Evolutionary conservation across 148 eudicot genomes (phyloP).

Genomic region (Amaranthus palmeri): DNA sequence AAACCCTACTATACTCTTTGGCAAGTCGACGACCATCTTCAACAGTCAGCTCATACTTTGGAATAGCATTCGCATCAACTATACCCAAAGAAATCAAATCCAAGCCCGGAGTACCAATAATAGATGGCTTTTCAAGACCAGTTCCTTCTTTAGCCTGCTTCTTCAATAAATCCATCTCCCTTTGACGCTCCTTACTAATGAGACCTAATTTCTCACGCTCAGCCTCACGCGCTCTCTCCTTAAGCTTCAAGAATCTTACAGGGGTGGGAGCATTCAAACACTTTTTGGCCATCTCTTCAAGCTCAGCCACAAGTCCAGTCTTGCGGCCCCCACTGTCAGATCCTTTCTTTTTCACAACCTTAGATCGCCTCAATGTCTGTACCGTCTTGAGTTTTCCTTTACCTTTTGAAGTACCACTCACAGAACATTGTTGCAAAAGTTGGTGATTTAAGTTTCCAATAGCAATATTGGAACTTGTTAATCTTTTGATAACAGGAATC

Average conservation of each 20-base stretch:
- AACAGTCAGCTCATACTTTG: constrained; percentile 73
- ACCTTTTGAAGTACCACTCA: constrained; percentile 90
- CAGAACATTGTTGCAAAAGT: constrained; percentile 63
- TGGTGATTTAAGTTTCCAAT: constrained; percentile 44
- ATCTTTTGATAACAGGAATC: constrained; percentile 26
- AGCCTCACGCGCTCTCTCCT: constrained; percentile 61
- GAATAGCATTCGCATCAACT: constrained; percentile 66
- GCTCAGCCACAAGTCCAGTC: constrained; percentile 29
- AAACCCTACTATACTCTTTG: constrained; percentile 79
- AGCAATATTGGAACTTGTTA: constrained; percentile 27
- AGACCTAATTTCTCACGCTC: constrained; percentile 82
- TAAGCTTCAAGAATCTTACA: constrained; percentile 57
- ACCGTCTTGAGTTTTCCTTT: constrained; percentile 60
- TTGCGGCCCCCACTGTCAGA: constrained; percentile 35
- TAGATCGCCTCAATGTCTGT: constrained; percentile 42
- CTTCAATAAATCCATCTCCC: constrained; percentile 56
- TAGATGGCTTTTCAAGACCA: constrained; percentile 30
- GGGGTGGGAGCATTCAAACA: constrained; percentile 62
- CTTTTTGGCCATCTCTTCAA: constrained; percentile 54
- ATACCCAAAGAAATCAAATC: constrained; percentile 70
- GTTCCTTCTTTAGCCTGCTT: constrained; percentile 42
- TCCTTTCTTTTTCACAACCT: constrained; percentile 50
- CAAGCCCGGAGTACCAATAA: constrained; percentile 60
- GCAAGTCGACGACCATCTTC: constrained; percentile 87
- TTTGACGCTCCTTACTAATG: constrained; percentile 55